These are phyloP conservation scores for Sporothrix pseudoabietina DNA, from an alignment of 2,329 filamentous ascomycete species.

Conservation along the genomic window DNA sequence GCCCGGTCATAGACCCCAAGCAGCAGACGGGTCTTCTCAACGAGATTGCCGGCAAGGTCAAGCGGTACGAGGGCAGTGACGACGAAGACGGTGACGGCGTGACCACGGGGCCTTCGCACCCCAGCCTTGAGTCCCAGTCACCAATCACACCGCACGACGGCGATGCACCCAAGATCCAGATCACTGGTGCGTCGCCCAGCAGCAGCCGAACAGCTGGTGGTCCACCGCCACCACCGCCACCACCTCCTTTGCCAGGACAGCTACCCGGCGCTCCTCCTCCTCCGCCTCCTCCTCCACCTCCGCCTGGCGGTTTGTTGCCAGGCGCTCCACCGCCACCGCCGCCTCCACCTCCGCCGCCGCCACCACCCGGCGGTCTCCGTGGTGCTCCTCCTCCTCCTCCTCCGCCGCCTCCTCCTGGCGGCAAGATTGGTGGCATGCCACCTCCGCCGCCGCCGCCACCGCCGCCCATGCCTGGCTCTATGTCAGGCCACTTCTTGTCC, in stretches of 20 bases:
- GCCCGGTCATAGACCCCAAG: slow-evolving; percentile 66
- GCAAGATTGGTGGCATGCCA: slow-evolving; percentile 39
- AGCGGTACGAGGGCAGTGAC: slow-evolving; percentile 71
- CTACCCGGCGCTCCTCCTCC: slow-evolving; percentile 39
- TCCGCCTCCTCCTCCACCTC: slow-evolving; percentile 47
- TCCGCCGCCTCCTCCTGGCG: slow-evolving; percentile 46
- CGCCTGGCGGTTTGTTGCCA: slow-evolving; percentile 50
- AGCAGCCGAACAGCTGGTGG: neutral
- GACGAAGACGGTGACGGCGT: slow-evolving; percentile 67
- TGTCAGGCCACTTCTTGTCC: slow-evolving; percentile 75
- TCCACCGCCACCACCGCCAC: slow-evolving; percentile 56
- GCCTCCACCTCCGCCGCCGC: slow-evolving; percentile 40
- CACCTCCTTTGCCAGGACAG: slow-evolving; percentile 46
- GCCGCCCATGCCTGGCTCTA: slow-evolving; percentile 61
- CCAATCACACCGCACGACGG: slow-evolving; percentile 66
- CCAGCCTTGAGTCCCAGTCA: slow-evolving; percentile 71
- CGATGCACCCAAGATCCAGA: slow-evolving; percentile 60
- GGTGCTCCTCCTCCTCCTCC: slow-evolving; percentile 42
- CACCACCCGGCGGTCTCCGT: slow-evolving; percentile 42
- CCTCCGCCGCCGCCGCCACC: slow-evolving; percentile 46
- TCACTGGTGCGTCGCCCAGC: slow-evolving; percentile 49
- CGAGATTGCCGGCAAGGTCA: slow-evolving; percentile 76
- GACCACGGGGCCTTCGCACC: slow-evolving; percentile 74
- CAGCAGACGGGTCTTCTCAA: slow-evolving; percentile 65
- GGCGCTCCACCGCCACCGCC: slow-evolving; percentile 48